phyloP scores from a whole-genome alignment of 257 asterid genomes.

The Leptodermis oblonga region DNA sequence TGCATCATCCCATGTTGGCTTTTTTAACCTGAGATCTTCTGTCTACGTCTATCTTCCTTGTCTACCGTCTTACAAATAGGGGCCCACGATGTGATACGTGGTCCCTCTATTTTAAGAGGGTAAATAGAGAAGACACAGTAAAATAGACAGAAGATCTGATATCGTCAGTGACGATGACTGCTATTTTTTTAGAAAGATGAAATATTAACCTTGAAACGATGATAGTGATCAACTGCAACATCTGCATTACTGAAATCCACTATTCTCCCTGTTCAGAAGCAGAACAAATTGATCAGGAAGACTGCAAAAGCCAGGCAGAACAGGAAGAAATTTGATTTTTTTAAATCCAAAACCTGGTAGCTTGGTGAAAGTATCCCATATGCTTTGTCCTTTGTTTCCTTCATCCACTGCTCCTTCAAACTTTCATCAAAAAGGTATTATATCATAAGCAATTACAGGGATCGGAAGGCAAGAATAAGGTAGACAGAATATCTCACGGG shows the following conservation, averaged over 20 bases:
- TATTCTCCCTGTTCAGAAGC: slow-evolving; percentile 44
- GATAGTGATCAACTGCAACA: slow-evolving; percentile 81
- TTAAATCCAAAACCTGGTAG: slow-evolving; percentile 42
- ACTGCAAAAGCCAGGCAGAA: too few species aligned
- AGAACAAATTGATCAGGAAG: neutral
- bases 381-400: slow-evolving; percentile 77
- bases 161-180: too few species aligned
- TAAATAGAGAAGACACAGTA: too few species aligned
- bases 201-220: slow-evolving; percentile 79
- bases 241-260: slow-evolving; percentile 83
- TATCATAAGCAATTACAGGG: neutral
- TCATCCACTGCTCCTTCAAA: slow-evolving; percentile 86
- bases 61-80: too few species aligned
- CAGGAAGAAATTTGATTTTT: neutral
- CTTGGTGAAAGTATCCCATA: slow-evolving; percentile 75
- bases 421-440: slow-evolving; percentile 37
- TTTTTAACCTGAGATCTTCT: too few species aligned
- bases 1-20: neutral
- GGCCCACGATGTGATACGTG: too few species aligned
- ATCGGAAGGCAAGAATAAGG: neutral
- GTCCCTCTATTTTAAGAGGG: too few species aligned
- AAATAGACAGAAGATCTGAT: too few species aligned
- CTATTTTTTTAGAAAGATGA: too few species aligned
- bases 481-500: neutral
- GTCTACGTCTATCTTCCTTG: too few species aligned